A percentile compares a stretch with the other conserved stretches of the same genome.
phyloP scores from a whole-genome alignment of 805 yeast species.

The Myxozyma mucilagina region DNA sequence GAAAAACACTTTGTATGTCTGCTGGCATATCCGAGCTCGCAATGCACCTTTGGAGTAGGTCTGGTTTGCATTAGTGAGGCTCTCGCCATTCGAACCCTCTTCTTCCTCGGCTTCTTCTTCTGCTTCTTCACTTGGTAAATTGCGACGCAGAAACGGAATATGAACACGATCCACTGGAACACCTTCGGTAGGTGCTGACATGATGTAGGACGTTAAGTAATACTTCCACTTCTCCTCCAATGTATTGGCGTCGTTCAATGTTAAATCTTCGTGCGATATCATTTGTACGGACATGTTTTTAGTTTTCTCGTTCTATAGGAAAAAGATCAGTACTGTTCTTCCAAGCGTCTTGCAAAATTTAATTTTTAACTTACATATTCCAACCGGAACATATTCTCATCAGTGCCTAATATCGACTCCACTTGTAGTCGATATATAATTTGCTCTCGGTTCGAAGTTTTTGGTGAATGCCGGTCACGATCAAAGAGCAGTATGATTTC shows the following conservation, averaged over 20 bases:
- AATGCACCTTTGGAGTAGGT: constrained; percentile 51
- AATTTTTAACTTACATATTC: constrained; percentile 47
- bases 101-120: constrained; percentile 29
- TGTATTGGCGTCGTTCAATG: constrained; percentile 67
- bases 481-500: constrained; percentile 83
- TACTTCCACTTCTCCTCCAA: constrained; percentile 88
- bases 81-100: not conserved
- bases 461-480: constrained; percentile 62
- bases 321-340: too few relatives aligned
- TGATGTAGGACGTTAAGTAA: constrained; percentile 85
- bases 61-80: not conserved
- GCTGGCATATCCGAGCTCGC: constrained; percentile 74
- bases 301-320: constrained; percentile 44
- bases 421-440: constrained; percentile 87
- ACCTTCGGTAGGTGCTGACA: constrained; percentile 98
- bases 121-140: constrained; percentile 37
- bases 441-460: constrained; percentile 81
- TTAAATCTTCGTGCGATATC: constrained; percentile 83
- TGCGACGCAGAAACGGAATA: constrained; percentile 71
- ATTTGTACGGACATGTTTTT: constrained; percentile 69
- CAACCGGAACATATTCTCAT: constrained; percentile 91
- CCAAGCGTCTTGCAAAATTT: too few relatives aligned
- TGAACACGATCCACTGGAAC: constrained; percentile 73
- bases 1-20: constrained; percentile 77
- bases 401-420: constrained; percentile 73